Evolutionary conservation across 495 filamentous ascomycete genomes (phyloP).

Genomic region (Daldinia grandis): DNA sequence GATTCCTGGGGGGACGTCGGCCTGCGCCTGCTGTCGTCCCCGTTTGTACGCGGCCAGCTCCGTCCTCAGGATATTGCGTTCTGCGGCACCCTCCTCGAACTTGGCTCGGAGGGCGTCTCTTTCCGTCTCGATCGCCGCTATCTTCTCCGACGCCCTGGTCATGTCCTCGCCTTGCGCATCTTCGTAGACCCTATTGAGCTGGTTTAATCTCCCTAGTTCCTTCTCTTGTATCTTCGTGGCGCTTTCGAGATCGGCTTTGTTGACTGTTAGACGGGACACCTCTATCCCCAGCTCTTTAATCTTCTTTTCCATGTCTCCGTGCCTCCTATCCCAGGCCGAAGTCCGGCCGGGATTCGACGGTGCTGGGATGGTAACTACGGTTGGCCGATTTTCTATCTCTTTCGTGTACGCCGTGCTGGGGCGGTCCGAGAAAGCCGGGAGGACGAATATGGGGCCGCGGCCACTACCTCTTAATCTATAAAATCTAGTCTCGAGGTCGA

Average conservation of each 20-base stretch:
- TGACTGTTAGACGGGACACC: background rate
- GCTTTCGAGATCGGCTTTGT: slow-evolving; percentile 26
- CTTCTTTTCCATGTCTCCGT: slow-evolving; percentile 31
- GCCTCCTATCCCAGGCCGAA: slow-evolving; percentile 49
- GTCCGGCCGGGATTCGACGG: slow-evolving; percentile 47
- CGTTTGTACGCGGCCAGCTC: slow-evolving; percentile 17
- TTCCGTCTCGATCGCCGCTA: slow-evolving; percentile 18
- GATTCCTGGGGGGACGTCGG: background rate
- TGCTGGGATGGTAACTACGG: slow-evolving; percentile 52
- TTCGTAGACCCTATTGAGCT: slow-evolving; percentile 38
- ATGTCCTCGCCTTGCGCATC: slow-evolving; percentile 21
- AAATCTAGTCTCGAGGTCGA: slow-evolving; percentile 56
- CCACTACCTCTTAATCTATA: slow-evolving; percentile 56
- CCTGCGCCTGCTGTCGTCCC: background rate
- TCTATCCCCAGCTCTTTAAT: slow-evolving; percentile 6
- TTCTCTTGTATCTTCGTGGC: slow-evolving; percentile 5
- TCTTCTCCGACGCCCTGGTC: background rate
- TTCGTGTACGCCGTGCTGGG: slow-evolving; percentile 52
- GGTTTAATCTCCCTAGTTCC: slow-evolving; percentile 29
- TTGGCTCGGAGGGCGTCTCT: slow-evolving; percentile 1
- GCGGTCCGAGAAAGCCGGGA: slow-evolving; percentile 58
- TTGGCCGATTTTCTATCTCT: slow-evolving; percentile 54
- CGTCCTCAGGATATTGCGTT: background rate
- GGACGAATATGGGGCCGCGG: slow-evolving; percentile 55
- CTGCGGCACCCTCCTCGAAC: slow-evolving; percentile 4